Base-by-base conservation (phyloP, 768 basidiomycete genomes). In the Tulasnella sp. region DNA sequence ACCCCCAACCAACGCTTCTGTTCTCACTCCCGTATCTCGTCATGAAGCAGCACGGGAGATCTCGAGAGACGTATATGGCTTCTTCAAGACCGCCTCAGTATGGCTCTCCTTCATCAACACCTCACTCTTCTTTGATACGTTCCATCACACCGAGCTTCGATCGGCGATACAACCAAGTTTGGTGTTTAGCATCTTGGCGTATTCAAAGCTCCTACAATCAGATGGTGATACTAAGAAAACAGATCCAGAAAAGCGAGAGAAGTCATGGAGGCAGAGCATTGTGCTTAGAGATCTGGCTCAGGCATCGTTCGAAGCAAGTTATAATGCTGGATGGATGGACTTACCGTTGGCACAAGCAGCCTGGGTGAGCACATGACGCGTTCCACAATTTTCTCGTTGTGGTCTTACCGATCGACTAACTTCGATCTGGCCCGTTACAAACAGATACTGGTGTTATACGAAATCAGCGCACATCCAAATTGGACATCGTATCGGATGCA, bases 31-130 rank as follows among this genome's bases (percentile, higher is more conserved):
- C 34, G 29, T 50, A 10, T 47, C 47, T 47, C 42, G 34, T 27
- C 13, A 34, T 8, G 4, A 29, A 5, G 47, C 48, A n/a, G 27
- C 49, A 2, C 27, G 9, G 15, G 23, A 26, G 30, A 32, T 49
- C 38, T 30, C 27, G 17, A 21, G 34, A 1, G 43, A 59, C 42
- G 45, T 59, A 9, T 47, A 49, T 5, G 15, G 17, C 45, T 23
- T 59, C 49, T 59, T 59, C 56, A 62, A 30, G 51, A 42, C 41
- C 30, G 43, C 56, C 4, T 41, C 45, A 10, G 34, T 51, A 34
- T 51, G 45, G 61, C 41, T 63, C 58, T 60, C 58, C 23, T 63
- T 60, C 58, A 11, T 63, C 42, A 45, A 63, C 41, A 50, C 60
- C 4, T 58, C 58, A 3, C 53, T 63, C 27, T 63, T 63, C 59